Base-by-base conservation (phyloP, 495 filamentous ascomycete genomes). In the Pyrenopolyporus hunteri region DNA sequence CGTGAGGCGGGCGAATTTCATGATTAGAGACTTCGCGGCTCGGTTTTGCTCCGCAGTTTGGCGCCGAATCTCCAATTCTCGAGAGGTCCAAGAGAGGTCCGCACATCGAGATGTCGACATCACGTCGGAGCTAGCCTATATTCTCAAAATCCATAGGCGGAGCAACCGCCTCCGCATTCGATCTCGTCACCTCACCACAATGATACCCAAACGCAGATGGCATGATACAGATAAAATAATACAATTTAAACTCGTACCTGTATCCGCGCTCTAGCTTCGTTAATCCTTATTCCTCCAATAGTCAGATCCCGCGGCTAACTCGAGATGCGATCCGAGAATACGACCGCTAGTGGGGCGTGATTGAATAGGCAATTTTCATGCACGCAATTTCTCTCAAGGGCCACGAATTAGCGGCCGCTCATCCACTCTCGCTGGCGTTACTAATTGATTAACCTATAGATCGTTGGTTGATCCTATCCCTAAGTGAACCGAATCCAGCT, bases 141-240 rank as follows among this genome's bases (percentile, higher is more conserved):
- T 45, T n/a, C 52, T 57, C 29, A 42, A 50, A 51, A 47, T 35
- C 17, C 20, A 53, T 31, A 59, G 46, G 44, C 63, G 58, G 63
- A 57, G 46, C 26, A 4, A 29, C 14, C 39, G 26, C 46, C 35
- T 66, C 58, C 52, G 58, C 52, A 52, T 58, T 17, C 28, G 57
- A 57, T 62, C 53, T 57, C 53, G 37, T 25, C 33, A 57, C 44
- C 35, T 60, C 11, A 54, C 31, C 31, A 16, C 33, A 62, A 58
- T 66, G 63, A 63, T 66, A 66, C 63, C 63, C 63, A 62, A n/a
- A n/a, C n/a, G n/a, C n/a, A n/a, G n/a, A n/a, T n/a, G n/a, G n/a
- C n/a, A n/a, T n/a, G n/a, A 2, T 23, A 48, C 58, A 58, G 29
- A 49, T 29, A 10, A 22, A 49, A 29, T 20, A 49, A 58, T 42